These are phyloP conservation scores for Botryobasidium botryosum DNA, from an alignment of 768 basidiomycete species.

Conservation along the genomic window DNA sequence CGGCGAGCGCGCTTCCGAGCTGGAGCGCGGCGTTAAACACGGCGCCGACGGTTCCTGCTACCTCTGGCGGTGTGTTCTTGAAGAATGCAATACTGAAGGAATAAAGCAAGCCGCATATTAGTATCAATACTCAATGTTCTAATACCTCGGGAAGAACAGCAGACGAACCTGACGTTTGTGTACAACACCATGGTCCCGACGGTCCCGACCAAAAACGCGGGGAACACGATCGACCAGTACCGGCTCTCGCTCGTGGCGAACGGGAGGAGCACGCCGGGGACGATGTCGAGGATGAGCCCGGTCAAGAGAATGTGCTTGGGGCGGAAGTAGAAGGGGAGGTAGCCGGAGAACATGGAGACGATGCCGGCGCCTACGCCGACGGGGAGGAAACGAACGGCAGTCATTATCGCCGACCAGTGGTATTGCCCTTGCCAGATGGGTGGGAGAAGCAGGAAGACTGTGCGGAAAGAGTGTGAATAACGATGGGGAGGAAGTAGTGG, in stretches of 20 bases:
- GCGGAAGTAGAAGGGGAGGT: not conserved
- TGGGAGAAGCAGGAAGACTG: conserved; percentile 21
- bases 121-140: not conserved
- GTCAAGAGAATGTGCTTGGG: conserved; percentile 30
- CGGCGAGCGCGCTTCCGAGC: conserved; percentile 33
- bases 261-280: conserved; percentile 27
- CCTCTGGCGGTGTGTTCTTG: conserved; percentile 25
- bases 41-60: conserved; percentile 37
- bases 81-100: not conserved
- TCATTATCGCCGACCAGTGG: conserved; percentile 26
- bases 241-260: conserved; percentile 21
- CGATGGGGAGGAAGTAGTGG: not conserved
- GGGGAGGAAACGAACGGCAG: conserved; percentile 23
- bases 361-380: conserved; percentile 7
- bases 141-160: not conserved
- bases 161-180: conserved; percentile 31
- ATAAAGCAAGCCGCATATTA: not conserved
- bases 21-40: conserved; percentile 39
- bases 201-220: conserved; percentile 27
- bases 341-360: not conserved
- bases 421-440: conserved; percentile 28
- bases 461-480: not conserved
- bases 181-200: conserved; percentile 17
- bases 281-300: conserved; percentile 24
- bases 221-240: conserved; percentile 34